phyloP scores from a whole-genome alignment of 179 eudicot genomes.

The Monotropa hypopitys region DNA sequence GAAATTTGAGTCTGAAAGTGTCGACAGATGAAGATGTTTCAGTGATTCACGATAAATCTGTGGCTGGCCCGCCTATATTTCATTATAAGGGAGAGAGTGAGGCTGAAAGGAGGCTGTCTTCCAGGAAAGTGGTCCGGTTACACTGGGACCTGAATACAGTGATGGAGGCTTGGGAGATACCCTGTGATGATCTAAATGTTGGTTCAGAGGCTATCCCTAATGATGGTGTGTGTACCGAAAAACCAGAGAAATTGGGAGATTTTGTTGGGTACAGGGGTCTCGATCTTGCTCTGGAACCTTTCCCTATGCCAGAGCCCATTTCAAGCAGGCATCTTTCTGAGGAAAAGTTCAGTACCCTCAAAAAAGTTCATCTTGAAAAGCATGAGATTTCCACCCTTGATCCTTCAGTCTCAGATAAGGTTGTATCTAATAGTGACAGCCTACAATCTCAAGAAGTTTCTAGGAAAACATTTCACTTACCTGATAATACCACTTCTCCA shows the following conservation, averaged over 20 bases:
- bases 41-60: slow-evolving; percentile 10
- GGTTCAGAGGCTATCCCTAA: neutral
- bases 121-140: slow-evolving; percentile 24
- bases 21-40: slow-evolving; percentile 4
- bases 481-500: slow-evolving; percentile 5
- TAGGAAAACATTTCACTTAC: neutral
- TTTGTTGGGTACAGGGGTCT: no score
- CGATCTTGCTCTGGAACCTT: no score
- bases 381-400: slow-evolving; percentile 12
- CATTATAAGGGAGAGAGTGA: slow-evolving; percentile 19
- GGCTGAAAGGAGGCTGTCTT: slow-evolving; percentile 13
- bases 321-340: no score
- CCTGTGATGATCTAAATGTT: slow-evolving; percentile 25
- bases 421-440: neutral
- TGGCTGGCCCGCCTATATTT: slow-evolving; percentile 9
- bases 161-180: slow-evolving; percentile 58
- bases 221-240: slow-evolving; percentile 9
- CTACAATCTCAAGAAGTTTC: slow-evolving; percentile 9
- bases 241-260: slow-evolving; percentile 10
- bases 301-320: no score
- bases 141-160: slow-evolving; percentile 67
- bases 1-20: neutral
- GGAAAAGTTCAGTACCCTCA: neutral
- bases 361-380: slow-evolving; percentile 9
- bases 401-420: slow-evolving; percentile 6